Evolutionary conservation across 257 asterid species (phyloP), one percentile per base, ranked within the genome.

Genomic region (Lavandula angustifolia): DNA sequence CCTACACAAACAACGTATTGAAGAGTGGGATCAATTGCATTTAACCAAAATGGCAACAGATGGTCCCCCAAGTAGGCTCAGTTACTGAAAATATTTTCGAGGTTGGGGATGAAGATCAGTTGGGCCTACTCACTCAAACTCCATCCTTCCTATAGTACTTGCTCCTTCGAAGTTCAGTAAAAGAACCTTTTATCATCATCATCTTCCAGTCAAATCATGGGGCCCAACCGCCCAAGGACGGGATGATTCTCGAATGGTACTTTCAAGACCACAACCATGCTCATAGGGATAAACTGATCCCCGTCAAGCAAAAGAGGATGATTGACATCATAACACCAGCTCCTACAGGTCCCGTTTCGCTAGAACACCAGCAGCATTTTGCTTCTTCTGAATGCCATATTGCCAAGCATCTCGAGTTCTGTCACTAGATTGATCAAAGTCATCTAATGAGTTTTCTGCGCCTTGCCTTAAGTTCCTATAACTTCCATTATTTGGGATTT

Each of bases 401-500:
- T 82, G 94, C 94, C 95, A 88, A 52, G 82, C 72, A 82, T 79
- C 95, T 68, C 92, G 80, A 62, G 89, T 78, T 77, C 79, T 84
- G 73, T 89, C 96, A 63, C 74, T 78, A 54, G 95, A 66, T 38
- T 83, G 83, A 76, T 82, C 92, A 68, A 80, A 78, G 66, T 81
- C 97, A 69, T 85, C 87, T 76, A 79, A 64, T 35, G 85, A 65
- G 69, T 73, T 83, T 34, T 83, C 97, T 42, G 78, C 43, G 37
- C 86, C 88, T 13, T 74, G 79, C 80, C 85, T 84, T 63, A 77
- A 62, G 68, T 70, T 73, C 69, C 94, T 82, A 68, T 82, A 78
- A 72, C 83, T 80, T 53, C 92, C 95, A 71, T 90, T 87, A 74
- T 90, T 82, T 33, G 78, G 37, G 49, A 69, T 66, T 40, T 76